Conservation (phyloP, 129 eudicot genomes). For the sunflower (Helianthus annuus) region HanXRQr2.0-SUNRISE NC_035438.2:95689853-95690352, state of each 20-base stretch:
- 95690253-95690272: too few relatives aligned
- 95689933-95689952: conserved; percentile 9
- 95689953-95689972: neutral
- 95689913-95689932: conserved; percentile 29
- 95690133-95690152: neutral
- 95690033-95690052: neutral
- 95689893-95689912: conserved; percentile 13
- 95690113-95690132: neutral
- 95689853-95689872: conserved; percentile 7
- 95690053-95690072: conserved; percentile 31
- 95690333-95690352: too few relatives aligned
- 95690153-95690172: conserved; percentile 7
- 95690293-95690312: too few relatives aligned
- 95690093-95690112: conserved; percentile 16
- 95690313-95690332: too few relatives aligned
- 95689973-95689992: neutral
- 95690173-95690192: neutral
- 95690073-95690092: conserved; percentile 46
- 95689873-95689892: neutral
- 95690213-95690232: neutral
- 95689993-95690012: neutral
- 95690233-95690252: neutral
- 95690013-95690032: conserved; percentile 37
- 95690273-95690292: neutral
- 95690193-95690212: neutral